Evolutionary conservation across 2,329 filamentous ascomycete species (phyloP), one percentile per base, ranked within the genome.

Genomic region (Bipolaris oryzae): DNA sequence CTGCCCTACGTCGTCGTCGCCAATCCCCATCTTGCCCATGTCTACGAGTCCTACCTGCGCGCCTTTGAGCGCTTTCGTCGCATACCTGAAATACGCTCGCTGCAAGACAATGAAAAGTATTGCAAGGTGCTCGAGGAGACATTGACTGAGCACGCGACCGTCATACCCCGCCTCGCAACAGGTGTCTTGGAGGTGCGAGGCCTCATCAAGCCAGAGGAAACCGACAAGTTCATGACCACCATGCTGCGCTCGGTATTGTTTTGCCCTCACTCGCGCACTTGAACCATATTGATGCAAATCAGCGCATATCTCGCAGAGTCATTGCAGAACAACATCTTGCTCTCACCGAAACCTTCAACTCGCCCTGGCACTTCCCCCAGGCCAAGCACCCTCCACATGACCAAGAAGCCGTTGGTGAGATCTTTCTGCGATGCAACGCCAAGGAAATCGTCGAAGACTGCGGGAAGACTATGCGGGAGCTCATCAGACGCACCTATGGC

Each of bases 261-360:
- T 13, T 9, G 9, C 1, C n/a, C n/a, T 10, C 6, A 4, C 9
- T 2, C 2, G 1, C 4, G 2, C n/a, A n/a, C 4, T n/a, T 11
- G n/a, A 52, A 37, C 56, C 38, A 18, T 42, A 23, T 39, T 52
- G 11, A 57, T 15, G 69, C 47, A 9, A 1, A 10, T 15, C 53
- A 95, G 90, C 87, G 95, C 57, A 99, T 99, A 66, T 97, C 93
- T 42, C 88, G 95, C 57, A 87, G 96, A 60, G 95, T 98, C 64
- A 99, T 99, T 72, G 95, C 95, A 33, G 95, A 99, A 77, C 95
- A 99, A 71, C 95, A 99, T 73, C 86, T 99, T 35, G 92, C 95
- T 9, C 84, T 99, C 16, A 96, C 93, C 4, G 93, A 98, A 66
- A 97, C 93, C 1, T 98, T 93, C 80, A 89, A 95, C 75, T 90